A percentile compares a stretch with the other conserved stretches of the same genome.
phyloP scores from a whole-genome alignment of 1,284 basidiomycete genomes.

The Malassezia cuniculi region DNA sequence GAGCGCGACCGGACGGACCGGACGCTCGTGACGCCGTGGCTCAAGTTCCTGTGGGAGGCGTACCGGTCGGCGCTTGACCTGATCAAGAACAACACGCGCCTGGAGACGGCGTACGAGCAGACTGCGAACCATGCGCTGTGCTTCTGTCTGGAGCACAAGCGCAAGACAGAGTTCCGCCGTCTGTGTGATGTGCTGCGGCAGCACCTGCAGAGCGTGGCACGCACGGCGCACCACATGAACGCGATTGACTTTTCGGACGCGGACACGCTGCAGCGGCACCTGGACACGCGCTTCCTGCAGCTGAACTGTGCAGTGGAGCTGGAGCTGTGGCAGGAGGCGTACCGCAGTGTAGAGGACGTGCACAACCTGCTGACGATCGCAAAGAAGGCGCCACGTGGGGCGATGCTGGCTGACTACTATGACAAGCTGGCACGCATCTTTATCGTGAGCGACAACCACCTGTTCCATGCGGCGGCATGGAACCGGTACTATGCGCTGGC shows the following conservation, averaged over 20 bases:
- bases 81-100: conserved; percentile 84
- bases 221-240: conserved; percentile 87
- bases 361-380: conserved; percentile 81
- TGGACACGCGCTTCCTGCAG: conserved; percentile 95
- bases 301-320: conserved; percentile 96
- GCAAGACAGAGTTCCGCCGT: conserved; percentile 94
- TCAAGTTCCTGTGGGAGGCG: conserved; percentile 97
- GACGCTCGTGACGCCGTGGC: conserved; percentile 87
- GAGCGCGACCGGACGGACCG: conserved; percentile 90
- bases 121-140: conserved; percentile 93
- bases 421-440: conserved; percentile 96
- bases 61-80: conserved; percentile 94
- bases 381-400: conserved; percentile 76
- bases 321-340: conserved; percentile 98
- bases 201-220: conserved; percentile 85
- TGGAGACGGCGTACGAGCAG: conserved; percentile 93
- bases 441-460: conserved; percentile 64
- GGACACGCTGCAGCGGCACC: conserved; percentile 88
- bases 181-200: conserved; percentile 92
- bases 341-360: conserved; percentile 94
- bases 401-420: conserved; percentile 99
- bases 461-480: conserved; percentile 97
- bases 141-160: conserved; percentile 84
- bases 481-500: conserved; percentile 56
- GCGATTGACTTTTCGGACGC: conserved; percentile 95